Evolutionary conservation across 805 yeast species (phyloP).

Genomic region (Candida vaughaniae): DNA sequence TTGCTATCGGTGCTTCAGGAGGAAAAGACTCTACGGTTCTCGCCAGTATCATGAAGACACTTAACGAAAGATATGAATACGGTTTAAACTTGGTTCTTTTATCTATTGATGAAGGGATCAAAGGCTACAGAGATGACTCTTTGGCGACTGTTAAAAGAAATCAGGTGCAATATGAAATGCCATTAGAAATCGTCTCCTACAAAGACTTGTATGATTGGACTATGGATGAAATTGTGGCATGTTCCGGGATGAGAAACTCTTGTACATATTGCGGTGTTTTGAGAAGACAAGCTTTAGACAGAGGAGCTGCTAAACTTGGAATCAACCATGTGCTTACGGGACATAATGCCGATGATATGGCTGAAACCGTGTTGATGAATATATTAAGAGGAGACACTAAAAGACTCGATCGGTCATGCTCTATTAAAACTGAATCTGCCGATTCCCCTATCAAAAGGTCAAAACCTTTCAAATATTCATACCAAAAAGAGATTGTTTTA

Average conservation of each 20-base stretch:
- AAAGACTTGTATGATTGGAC: constrained; percentile 94
- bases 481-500: constrained; percentile 94
- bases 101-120: constrained; percentile 94
- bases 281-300: constrained; percentile 91
- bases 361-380: constrained; percentile 96
- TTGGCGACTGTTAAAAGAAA: constrained; percentile 95
- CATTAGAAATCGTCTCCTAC: constrained; percentile 78
- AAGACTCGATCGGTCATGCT: constrained; percentile 82
- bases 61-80: constrained; percentile 85
- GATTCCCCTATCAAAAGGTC: constrained; percentile 92
- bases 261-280: constrained; percentile 98
- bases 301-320: constrained; percentile 87
- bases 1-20: constrained; percentile 98
- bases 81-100: constrained; percentile 81
- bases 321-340: constrained; percentile 95
- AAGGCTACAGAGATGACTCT: constrained; percentile 96
- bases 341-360: constrained; percentile 99
- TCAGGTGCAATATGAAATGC: constrained; percentile 79
- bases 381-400: constrained; percentile 94
- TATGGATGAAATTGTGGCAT: constrained; percentile 95
- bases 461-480: constrained; percentile 93
- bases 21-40: constrained; percentile 97
- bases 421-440: constrained; percentile 75
- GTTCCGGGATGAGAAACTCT: constrained; percentile 89
- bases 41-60: constrained; percentile 80